These are phyloP conservation scores for Cronartium quercuum DNA, from an alignment of 1,284 basidiomycete genomes.

Conservation along the genomic window DNA sequence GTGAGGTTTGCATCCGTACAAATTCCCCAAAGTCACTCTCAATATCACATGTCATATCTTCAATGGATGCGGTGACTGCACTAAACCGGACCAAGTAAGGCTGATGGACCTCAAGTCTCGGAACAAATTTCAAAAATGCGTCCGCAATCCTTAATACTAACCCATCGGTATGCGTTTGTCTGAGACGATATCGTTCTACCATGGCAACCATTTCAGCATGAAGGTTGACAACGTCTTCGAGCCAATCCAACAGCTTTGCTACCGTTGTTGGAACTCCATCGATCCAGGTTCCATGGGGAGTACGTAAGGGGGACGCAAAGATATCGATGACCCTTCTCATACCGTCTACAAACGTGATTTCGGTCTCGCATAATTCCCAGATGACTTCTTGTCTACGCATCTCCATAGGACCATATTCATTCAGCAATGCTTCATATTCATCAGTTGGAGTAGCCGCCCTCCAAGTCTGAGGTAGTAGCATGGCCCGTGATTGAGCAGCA, in stretches of 20 bases:
- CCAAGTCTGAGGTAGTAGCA: conserved; percentile 15
- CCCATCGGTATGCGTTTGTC: conserved; percentile 51
- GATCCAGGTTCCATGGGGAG: conserved; percentile 59
- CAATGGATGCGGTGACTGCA: conserved; percentile 58
- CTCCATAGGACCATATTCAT: conserved; percentile 54
- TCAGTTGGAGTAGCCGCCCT: conserved; percentile 12
- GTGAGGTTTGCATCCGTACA: conserved; percentile 63
- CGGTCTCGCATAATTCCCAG: conserved; percentile 62
- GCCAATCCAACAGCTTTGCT: conserved; percentile 69
- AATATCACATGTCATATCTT: conserved; percentile 56
- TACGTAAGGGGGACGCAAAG: conserved; percentile 68
- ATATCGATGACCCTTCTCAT: conserved; percentile 61
- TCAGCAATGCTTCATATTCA: conserved; percentile 46
- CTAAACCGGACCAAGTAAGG: conserved; percentile 72
- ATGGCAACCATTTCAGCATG: conserved; percentile 61
- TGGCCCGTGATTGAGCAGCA: background rate
- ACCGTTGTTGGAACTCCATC: conserved; percentile 64
- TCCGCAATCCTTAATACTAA: conserved; percentile 57
- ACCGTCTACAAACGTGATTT: conserved; percentile 62
- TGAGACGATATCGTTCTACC: conserved; percentile 53
- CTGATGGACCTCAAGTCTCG: conserved; percentile 70
- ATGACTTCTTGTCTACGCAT: conserved; percentile 63
- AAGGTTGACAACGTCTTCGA: conserved; percentile 72
- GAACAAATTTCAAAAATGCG: conserved; percentile 59
- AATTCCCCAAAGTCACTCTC: conserved; percentile 74